Percentiles rank a stretch among this genome's conserved stretches.
Conservation (phyloP, 2,329 filamentous ascomycete genomes). For the Malbranchea zuffiana region DNA sequence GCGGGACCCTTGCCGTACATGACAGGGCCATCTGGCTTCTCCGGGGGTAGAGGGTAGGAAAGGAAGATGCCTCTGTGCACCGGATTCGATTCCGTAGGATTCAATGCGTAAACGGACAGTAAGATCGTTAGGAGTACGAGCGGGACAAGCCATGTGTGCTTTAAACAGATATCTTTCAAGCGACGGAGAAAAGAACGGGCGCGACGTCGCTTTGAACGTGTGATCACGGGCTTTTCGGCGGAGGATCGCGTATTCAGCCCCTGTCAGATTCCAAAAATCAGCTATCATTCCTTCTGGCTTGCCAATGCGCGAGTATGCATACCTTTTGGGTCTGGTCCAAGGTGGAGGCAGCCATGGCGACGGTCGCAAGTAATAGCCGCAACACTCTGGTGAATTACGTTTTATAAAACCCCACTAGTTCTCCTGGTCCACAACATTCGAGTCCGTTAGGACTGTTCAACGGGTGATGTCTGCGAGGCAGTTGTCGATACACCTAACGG, state of each 20-base stretch:
- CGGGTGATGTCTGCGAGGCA: too few species aligned
- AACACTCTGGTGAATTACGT: too few species aligned
- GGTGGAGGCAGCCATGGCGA: too few species aligned
- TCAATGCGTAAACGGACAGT: slow-evolving; percentile 57
- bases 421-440: too few species aligned
- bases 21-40: slow-evolving; percentile 36
- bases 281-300: too few species aligned
- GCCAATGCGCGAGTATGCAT: too few species aligned
- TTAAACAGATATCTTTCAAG: slow-evolving; percentile 33
- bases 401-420: too few species aligned
- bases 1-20: slow-evolving; percentile 84
- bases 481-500: too few species aligned
- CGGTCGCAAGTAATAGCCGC: too few species aligned
- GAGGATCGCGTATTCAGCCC: slow-evolving; percentile 9
- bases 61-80: slow-evolving; percentile 76
- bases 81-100: slow-evolving; percentile 68
- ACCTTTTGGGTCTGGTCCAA: too few species aligned
- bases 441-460: too few species aligned
- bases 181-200: slow-evolving; percentile 34
- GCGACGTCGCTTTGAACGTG: slow-evolving; percentile 36
- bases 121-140: slow-evolving; percentile 56
- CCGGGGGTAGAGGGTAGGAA: slow-evolving; percentile 64
- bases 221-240: slow-evolving; percentile 24
- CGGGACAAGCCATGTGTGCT: slow-evolving; percentile 56
- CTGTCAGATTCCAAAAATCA: too few species aligned